These are phyloP conservation scores for Phytophthora fragariaefolia DNA, from an alignment of 352 stramenopile genomes.

Conservation along the genomic window DNA sequence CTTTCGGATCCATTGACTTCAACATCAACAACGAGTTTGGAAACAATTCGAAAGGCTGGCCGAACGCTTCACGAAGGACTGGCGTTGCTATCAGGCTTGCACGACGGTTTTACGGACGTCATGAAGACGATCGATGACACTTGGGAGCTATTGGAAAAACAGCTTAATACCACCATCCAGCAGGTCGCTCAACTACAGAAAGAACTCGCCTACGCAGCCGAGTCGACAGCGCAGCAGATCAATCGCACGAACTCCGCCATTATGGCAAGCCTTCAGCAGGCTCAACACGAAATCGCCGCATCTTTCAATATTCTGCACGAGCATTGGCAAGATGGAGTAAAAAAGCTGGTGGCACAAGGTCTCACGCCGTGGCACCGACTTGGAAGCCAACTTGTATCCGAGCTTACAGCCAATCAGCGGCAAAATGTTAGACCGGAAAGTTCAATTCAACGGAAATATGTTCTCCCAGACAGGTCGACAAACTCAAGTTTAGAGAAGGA, in stretches of 20 bases:
- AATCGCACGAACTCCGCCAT: conserved; percentile 32
- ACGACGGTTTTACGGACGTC: conserved; percentile 39
- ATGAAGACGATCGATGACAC: conserved; percentile 32
- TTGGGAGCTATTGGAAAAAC: conserved; percentile 37
- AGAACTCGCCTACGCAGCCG: conserved; percentile 35
- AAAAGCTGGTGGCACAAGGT: conserved; percentile 24
- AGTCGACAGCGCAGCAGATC: conserved; percentile 36
- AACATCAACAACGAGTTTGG: conserved; percentile 25
- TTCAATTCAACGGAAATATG: conserved; percentile 34
- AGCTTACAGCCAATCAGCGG: conserved; percentile 41
- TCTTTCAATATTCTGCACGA: conserved; percentile 36
- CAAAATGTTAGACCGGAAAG: conserved; percentile 28
- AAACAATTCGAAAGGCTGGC: conserved; percentile 35
- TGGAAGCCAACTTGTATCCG: conserved; percentile 35
- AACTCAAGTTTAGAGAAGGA: conserved; percentile 38
- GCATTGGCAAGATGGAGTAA: conserved; percentile 30
- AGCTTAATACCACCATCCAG: conserved; percentile 37
- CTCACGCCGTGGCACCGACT: conserved; percentile 42
- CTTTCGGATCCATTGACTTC: conserved; percentile 28
- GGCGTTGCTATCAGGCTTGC: conserved; percentile 34
- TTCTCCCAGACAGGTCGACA: conserved; percentile 33
- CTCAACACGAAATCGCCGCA: conserved; percentile 35
- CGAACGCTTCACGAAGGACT: conserved; percentile 40
- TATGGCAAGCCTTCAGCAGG: conserved; percentile 33
- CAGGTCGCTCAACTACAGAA: conserved; percentile 34